A percentile compares a stretch with the other conserved stretches of the same genome.
Conservation (phyloP, 1,139 yeast species). For the Geotrichum europaeum region DNA sequence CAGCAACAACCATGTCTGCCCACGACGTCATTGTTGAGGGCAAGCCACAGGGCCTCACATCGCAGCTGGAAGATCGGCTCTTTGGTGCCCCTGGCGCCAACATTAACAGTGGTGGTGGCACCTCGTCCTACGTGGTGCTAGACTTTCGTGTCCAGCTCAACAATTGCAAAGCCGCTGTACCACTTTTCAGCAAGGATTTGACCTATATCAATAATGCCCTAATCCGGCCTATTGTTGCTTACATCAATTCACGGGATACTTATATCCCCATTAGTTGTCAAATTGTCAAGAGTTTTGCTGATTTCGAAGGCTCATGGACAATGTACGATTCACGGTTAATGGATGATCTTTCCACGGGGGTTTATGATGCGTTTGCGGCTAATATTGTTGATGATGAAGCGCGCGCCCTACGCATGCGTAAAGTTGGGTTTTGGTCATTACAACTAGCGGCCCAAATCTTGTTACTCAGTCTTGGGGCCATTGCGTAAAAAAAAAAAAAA, state of each 20-base stretch:
- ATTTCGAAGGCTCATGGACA: conserved; percentile 96
- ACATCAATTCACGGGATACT: conserved; percentile 83
- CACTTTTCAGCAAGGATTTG: conserved; percentile 75
- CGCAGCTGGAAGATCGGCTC: conserved; percentile 9
- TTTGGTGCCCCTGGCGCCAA: conserved; percentile 10
- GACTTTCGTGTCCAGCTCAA: conserved; percentile 73
- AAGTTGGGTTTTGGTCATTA: conserved; percentile 90
- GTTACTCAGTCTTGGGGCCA: conserved; percentile 70
- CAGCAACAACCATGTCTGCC: conserved; percentile 3
- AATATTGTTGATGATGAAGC: conserved; percentile 86
- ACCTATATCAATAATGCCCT: conserved; percentile 87
- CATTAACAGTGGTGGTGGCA: conserved; percentile 2
- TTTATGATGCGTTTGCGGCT: conserved; percentile 82
- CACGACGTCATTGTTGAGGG: conserved; percentile 1
- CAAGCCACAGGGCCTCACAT: conserved; percentile 9
- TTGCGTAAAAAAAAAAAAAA: conserved; percentile 33
- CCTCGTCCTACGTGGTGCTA: conserved; percentile 55
- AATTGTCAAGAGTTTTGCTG: conserved; percentile 69
- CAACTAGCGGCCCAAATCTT: conserved; percentile 78
- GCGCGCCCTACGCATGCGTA: conserved; percentile 61
- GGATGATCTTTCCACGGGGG: conserved; percentile 88
- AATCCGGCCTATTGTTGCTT: conserved; percentile 90
- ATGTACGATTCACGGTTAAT: conserved; percentile 82
- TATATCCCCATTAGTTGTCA: conserved; percentile 83
- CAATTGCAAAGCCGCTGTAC: conserved; percentile 83